Evolutionary conservation across 2,329 filamentous ascomycete species (phyloP), one percentile per base, ranked within the genome.

Genomic region (Fusarium pseudograminearum): DNA sequence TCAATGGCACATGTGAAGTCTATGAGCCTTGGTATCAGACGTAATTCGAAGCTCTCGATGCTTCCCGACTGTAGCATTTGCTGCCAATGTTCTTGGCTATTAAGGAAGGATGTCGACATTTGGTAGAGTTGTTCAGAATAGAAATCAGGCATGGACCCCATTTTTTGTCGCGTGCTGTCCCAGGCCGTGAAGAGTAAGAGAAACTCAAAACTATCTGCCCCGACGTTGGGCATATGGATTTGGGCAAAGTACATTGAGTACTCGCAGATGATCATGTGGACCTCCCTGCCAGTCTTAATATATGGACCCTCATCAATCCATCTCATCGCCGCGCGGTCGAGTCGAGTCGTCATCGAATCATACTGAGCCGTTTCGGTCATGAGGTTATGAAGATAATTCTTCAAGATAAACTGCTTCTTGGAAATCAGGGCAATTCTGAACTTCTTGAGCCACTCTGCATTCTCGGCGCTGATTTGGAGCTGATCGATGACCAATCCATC

Each of bases 21-120:
- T 38, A 70, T 65, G 12, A 75, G 50, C n/a, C n/a, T 69, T 12
- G 52, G 44, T 11, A 64, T 14, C 15, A 76, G 45, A 16, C 74
- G 67, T 3, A 26, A 15, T 26, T 68, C 61, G 18, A 69, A 69
- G 5, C 20, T 11, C 6, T 61, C 34, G 1, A 33, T 14, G 11
- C 7, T 31, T 20, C 33, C 28, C 7, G 8, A 44, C 36, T 54
- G 48, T 40, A 24, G 14, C 33, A 10, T 57, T 31, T 7, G 14
- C 2, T 10, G 18, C 66, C 66, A 69, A n/a, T 33, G 28, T 7
- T n/a, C 31, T 36, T 62, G 15, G 34, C 14, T 38, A 51, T 44
- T 11, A 5, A 24, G 18, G 16, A 7, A 10, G 26, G 22, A 4
- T n/a, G 45, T 33, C 16, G 34, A 28, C n/a, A 40, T 51, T 20